Percentiles rank a stretch among this genome's conserved stretches.
Evolutionary conservation across 2,329 filamentous ascomycete genomes (phyloP).

Genomic region (Aspergillus alliaceus): DNA sequence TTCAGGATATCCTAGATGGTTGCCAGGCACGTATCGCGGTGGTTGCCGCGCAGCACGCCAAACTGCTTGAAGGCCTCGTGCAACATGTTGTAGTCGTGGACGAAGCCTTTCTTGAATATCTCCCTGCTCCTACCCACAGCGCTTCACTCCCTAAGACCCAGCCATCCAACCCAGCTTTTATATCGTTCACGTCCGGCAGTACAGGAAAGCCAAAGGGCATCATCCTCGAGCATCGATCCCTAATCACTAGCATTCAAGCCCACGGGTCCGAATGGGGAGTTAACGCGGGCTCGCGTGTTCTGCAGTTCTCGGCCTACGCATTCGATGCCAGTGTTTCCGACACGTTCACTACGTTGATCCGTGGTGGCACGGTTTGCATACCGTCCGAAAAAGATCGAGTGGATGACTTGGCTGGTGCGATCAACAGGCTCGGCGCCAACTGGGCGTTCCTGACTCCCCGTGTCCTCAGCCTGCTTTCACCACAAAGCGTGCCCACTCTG

Average conservation of each 20-base stretch:
- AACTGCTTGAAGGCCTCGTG: background rate
- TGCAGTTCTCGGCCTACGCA: constrained; percentile 3
- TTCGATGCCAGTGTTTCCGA: background rate
- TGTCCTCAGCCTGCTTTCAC: background rate
- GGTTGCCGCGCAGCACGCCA: background rate
- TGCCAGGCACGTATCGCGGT: background rate
- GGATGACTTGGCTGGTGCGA: background rate
- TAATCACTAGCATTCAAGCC: background rate
- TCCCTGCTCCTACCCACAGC: background rate
- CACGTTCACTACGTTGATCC: background rate
- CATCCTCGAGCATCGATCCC: background rate
- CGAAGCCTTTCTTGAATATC: constrained; percentile 4
- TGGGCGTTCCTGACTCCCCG: background rate
- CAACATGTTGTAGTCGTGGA: background rate
- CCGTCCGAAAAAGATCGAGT: background rate
- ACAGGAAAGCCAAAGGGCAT: constrained; percentile 3
- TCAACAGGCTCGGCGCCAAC: background rate
- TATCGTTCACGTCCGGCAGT: constrained; percentile 1
- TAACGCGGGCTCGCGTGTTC: background rate
- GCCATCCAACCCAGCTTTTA: background rate
- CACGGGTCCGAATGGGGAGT: background rate
- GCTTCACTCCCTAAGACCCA: background rate
- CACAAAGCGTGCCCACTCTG: background rate
- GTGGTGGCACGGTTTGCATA: background rate
- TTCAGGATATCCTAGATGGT: background rate